Evolutionary conservation across 208 protist species (phyloP), one percentile per base, ranked within the genome.

Genomic region (Trypanosoma rangeli): DNA sequence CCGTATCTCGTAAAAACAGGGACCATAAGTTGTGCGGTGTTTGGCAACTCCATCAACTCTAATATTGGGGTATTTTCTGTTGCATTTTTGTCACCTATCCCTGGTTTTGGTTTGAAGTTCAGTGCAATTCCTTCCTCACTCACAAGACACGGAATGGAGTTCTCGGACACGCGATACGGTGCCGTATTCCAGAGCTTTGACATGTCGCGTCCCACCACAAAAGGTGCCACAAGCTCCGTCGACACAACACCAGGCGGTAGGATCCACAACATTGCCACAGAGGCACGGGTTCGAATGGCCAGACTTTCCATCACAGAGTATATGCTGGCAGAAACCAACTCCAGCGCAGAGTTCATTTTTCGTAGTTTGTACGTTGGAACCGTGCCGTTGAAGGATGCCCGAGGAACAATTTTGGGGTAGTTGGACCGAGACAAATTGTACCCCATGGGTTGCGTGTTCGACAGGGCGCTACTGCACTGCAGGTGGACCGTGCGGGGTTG

Each of bases 141-240:
- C 37, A 91, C 91, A 4, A 84, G 78, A 49, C 82, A 92, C 4
- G 89, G 87, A 15, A 94, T 70, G 15, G 87, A 91, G 22, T 75
- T 81, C 74, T 92, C 91, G 12, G 77, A 76, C 8, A 89, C 80
- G 65, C 87, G 83, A 72, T 92, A 93, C 20, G 91, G 91, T 5
- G 91, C 86, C 7, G 87, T 87, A 67, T 83, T 81, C 1, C 73
- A 70, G 29, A 94, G 73, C 28, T 84, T 78, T 20, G 75, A 74
- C 29, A 87, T 67, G 33, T 94, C 87, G 3, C 85, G 81, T 7
- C 88, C 86, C 13, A 96, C 88, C 0, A 94, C 88, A 80, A 96
- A 96, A 18, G 91, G 91, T 20, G 89, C 88, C 20, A 96, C 80
- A 13, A 96, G 85, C 70, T 94, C 91, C 5, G 79, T 77, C 8